These are phyloP conservation scores for Penicillium nucicola DNA, from an alignment of 495 filamentous ascomycete species.

Conservation along the genomic window DNA sequence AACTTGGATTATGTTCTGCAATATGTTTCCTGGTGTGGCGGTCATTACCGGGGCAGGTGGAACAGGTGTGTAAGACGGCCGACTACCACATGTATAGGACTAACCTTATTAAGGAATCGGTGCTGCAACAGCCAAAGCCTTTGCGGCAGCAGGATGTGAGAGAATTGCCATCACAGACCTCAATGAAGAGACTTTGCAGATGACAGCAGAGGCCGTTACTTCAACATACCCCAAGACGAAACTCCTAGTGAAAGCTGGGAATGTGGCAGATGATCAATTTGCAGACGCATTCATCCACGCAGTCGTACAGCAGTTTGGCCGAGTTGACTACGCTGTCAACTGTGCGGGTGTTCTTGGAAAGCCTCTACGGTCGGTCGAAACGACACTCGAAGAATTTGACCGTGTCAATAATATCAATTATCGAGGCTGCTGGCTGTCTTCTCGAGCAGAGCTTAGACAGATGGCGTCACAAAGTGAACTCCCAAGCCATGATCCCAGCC, in stretches of 20 bases:
- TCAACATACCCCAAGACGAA: constrained; percentile 23
- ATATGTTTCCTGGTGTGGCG: constrained; percentile 30
- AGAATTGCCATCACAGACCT: constrained; percentile 50
- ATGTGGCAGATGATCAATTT: constrained; percentile 42
- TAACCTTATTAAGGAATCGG: constrained; percentile 44
- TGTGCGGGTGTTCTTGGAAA: constrained; percentile 46
- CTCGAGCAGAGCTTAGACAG: constrained; percentile 41
- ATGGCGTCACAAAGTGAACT: constrained; percentile 50
- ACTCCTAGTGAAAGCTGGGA: constrained; percentile 31
- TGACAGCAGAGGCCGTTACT: constrained; percentile 30
- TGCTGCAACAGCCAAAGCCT: constrained; percentile 47
- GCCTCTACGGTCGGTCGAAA: constrained; percentile 34
- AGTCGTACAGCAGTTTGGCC: constrained; percentile 29
- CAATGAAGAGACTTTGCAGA: constrained; percentile 31
- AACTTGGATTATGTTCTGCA: not conserved
- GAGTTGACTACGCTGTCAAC: constrained; percentile 53
- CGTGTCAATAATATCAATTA: constrained; percentile 52
- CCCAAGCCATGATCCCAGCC: constrained; percentile 35
- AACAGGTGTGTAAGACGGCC: constrained; percentile 14
- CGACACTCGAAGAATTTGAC: constrained; percentile 39
- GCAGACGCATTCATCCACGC: constrained; percentile 37
- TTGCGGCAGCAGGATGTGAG: constrained; percentile 48
- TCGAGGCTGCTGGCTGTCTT: constrained; percentile 48
- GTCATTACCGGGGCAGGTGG: constrained; percentile 32
- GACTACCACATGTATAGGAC: not conserved